These are phyloP conservation scores for Maudiozyma turicensis DNA, from an alignment of 805 yeast species.

Conservation along the genomic window DNA sequence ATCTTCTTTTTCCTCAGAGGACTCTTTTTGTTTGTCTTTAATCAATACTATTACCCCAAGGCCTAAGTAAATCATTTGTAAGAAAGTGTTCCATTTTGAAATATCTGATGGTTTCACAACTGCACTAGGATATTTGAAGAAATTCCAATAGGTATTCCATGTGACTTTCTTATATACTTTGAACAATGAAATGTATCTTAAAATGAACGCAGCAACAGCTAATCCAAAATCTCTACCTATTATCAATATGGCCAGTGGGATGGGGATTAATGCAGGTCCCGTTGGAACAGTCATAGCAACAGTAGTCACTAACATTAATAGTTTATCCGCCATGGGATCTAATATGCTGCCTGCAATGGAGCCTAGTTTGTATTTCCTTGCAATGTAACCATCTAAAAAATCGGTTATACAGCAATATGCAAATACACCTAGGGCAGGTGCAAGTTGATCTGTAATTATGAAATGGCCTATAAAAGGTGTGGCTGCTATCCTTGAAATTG, in stretches of 20 bases:
- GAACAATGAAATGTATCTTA: slow-evolving; percentile 51
- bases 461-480: slow-evolving; percentile 82
- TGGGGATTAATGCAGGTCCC: slow-evolving; percentile 57
- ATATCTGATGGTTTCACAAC: slow-evolving; percentile 81
- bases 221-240: slow-evolving; percentile 76
- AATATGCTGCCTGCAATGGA: slow-evolving; percentile 82
- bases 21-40: slow-evolving; percentile 1
- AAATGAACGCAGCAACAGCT: slow-evolving; percentile 60
- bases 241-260: slow-evolving; percentile 54
- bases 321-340: slow-evolving; percentile 93
- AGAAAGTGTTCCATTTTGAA: slow-evolving; percentile 80
- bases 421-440: slow-evolving; percentile 63
- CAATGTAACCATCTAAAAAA: slow-evolving; percentile 84
- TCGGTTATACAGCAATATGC: slow-evolving; percentile 85
- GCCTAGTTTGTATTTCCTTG: slow-evolving; percentile 65
- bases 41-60: slow-evolving; percentile 37
- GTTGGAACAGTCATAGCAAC: slow-evolving; percentile 49
- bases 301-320: slow-evolving; percentile 80
- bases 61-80: slow-evolving; percentile 87
- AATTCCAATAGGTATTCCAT: slow-evolving; percentile 61
- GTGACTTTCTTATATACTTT: slow-evolving; percentile 32
- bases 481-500: slow-evolving; percentile 66
- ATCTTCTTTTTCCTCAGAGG: slow-evolving; percentile 2
- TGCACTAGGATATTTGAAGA: slow-evolving; percentile 62
- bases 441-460: slow-evolving; percentile 53